Evolutionary conservation across 164 flowering plant genomes (phyloP).

Genomic region (grape (Vitis vinifera)): DNA sequence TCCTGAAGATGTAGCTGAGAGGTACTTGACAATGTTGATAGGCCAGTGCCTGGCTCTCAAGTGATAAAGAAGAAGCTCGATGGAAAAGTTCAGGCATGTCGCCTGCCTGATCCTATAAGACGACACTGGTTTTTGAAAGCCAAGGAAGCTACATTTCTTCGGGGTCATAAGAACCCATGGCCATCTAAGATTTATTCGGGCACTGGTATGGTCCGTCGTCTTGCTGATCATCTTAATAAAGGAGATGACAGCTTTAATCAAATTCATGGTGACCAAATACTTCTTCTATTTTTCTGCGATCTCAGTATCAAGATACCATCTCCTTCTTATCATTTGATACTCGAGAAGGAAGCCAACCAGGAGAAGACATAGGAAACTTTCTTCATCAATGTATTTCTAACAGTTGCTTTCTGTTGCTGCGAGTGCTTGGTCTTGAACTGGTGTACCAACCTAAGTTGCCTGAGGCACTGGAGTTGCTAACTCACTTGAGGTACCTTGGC

Average conservation of each 20-base stretch:
- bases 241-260: no score
- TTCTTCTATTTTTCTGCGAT: no score
- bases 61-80: background rate
- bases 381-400: background rate
- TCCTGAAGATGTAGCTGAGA: conserved; percentile 8
- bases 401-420: background rate
- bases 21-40: conserved; percentile 7
- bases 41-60: conserved; percentile 7
- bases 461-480: background rate
- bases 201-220: no score
- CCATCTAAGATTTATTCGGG: background rate
- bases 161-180: background rate
- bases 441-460: background rate
- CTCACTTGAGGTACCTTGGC: conserved; percentile 11
- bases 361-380: no score
- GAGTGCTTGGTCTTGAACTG: conserved; percentile 4
- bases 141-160: background rate
- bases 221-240: no score
- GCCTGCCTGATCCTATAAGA: conserved; percentile 16
- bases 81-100: conserved; percentile 11
- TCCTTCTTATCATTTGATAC: no score
- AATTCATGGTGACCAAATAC: no score
- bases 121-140: conserved; percentile 4
- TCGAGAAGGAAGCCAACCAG: no score
- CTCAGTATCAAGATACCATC: no score